phyloP scores from a whole-genome alignment of 352 stramenopile genomes.

The Globisporangium emineosum region DNA sequence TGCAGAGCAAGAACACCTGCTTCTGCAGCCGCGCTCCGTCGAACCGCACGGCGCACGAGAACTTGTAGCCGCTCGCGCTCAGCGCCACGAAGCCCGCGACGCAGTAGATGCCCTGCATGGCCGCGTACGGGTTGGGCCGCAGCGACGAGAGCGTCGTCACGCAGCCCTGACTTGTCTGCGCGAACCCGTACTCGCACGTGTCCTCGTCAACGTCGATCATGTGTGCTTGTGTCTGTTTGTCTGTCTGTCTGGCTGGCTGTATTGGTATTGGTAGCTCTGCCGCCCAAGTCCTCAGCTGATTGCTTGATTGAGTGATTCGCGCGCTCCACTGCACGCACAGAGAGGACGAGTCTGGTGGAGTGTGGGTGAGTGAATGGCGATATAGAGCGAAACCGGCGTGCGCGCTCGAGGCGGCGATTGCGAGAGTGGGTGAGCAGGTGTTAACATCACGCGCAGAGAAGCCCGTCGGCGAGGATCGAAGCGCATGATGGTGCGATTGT shows the following conservation, averaged over 20 bases:
- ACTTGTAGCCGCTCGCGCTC: conserved; percentile 39
- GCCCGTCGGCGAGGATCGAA: not conserved
- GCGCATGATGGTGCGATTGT: not conserved
- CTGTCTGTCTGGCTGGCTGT: not conserved
- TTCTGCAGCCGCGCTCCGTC: conserved; percentile 44
- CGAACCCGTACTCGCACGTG: conserved; percentile 58
- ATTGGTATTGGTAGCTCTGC: no score
- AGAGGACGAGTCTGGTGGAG: not conserved
- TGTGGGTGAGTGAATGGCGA: not conserved
- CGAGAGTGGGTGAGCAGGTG: not conserved
- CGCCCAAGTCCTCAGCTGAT: no score
- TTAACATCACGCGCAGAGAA: not conserved
- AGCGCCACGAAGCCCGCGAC: conserved; percentile 33
- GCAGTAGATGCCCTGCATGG: conserved; percentile 41
- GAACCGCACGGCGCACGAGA: conserved; percentile 32
- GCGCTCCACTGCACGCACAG: not conserved
- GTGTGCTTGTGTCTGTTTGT: not conserved
- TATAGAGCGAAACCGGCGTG: not conserved
- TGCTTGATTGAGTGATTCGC: not conserved
- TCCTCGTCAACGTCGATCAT: conserved; percentile 34
- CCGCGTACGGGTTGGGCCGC: conserved; percentile 25
- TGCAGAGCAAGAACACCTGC: conserved; percentile 46
- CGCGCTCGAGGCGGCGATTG: not conserved
- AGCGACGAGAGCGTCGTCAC: conserved; percentile 41
- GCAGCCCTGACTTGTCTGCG: conserved; percentile 34